Conservation (phyloP, 2,329 filamentous ascomycete genomes). For the Ambrosiella xylebori region DNA sequence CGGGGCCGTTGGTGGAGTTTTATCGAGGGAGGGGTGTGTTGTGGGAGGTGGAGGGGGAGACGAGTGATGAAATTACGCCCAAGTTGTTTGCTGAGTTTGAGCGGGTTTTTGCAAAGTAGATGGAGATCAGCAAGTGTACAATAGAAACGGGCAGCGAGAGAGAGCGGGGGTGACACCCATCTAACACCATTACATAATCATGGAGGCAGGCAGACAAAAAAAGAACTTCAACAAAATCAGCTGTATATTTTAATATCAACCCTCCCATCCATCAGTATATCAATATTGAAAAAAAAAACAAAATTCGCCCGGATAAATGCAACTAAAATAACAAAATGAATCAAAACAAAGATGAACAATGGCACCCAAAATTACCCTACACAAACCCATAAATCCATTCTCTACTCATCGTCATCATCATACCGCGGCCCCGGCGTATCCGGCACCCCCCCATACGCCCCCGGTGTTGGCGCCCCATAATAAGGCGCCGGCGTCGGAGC, state of each 20-base stretch:
- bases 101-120: constrained; percentile 19
- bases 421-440: constrained; percentile 44
- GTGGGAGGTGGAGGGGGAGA: constrained; percentile 73
- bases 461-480: constrained; percentile 47
- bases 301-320: neutral
- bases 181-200: neutral
- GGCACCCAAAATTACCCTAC: neutral
- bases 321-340: neutral
- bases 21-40: constrained; percentile 73
- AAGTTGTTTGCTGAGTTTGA: constrained; percentile 71
- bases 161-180: neutral
- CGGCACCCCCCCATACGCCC: constrained; percentile 36
- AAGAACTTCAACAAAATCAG: neutral
- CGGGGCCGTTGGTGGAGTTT: constrained; percentile 68
- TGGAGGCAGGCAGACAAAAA: neutral
- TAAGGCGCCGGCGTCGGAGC: constrained; percentile 55
- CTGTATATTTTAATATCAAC: neutral
- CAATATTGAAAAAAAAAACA: neutral
- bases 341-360: neutral
- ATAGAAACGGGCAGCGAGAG: neutral
- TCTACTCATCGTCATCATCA: constrained; percentile 25
- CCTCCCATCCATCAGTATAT: neutral
- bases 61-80: constrained; percentile 90
- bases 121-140: neutral
- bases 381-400: neutral